phyloP scores from a whole-genome alignment of 2,329 filamentous ascomycete genomes.

The Chaetomium sp. region DNA sequence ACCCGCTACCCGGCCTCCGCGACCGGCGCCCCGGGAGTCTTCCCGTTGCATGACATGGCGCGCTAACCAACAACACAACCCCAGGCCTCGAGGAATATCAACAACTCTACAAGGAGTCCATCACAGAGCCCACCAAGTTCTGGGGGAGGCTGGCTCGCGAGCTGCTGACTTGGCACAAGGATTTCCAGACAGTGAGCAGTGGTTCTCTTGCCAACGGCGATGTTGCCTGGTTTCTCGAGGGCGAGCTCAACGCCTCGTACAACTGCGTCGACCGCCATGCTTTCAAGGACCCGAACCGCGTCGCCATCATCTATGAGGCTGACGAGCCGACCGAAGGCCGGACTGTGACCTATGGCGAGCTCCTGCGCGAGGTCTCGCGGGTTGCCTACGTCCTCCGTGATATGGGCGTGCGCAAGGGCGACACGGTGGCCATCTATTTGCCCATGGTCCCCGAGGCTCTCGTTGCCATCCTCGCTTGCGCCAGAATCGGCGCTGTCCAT shows the following conservation, averaged over 20 bases:
- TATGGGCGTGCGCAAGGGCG: constrained; percentile 95
- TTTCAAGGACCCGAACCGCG: constrained; percentile 87
- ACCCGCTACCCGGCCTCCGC: constrained; percentile 21
- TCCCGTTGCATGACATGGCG: constrained; percentile 22
- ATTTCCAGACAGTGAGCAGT: constrained; percentile 85
- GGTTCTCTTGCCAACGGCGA: constrained; percentile 80
- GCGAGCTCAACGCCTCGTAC: constrained; percentile 90
- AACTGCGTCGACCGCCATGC: constrained; percentile 98
- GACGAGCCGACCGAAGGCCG: constrained; percentile 88
- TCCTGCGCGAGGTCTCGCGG: constrained; percentile 87
- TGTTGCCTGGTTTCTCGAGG: constrained; percentile 92
- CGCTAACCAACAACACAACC: constrained; percentile 35
- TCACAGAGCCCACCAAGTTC: constrained; percentile 84
- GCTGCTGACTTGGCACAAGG: constrained; percentile 83
- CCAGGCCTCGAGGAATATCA: constrained; percentile 68
- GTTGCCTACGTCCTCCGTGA: constrained; percentile 86
- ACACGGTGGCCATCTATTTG: constrained; percentile 95
- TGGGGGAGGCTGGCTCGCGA: constrained; percentile 87
- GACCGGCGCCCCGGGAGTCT: constrained; percentile 15
- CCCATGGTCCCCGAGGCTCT: constrained; percentile 98
- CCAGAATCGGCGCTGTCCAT: constrained; percentile 92
- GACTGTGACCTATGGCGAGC: constrained; percentile 88
- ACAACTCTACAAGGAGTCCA: constrained; percentile 77
- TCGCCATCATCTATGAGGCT: constrained; percentile 98
- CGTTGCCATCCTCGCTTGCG: constrained; percentile 85